phyloP scores from a whole-genome alignment of 495 filamentous ascomycete species.

The Oidiodendron maius region DNA sequence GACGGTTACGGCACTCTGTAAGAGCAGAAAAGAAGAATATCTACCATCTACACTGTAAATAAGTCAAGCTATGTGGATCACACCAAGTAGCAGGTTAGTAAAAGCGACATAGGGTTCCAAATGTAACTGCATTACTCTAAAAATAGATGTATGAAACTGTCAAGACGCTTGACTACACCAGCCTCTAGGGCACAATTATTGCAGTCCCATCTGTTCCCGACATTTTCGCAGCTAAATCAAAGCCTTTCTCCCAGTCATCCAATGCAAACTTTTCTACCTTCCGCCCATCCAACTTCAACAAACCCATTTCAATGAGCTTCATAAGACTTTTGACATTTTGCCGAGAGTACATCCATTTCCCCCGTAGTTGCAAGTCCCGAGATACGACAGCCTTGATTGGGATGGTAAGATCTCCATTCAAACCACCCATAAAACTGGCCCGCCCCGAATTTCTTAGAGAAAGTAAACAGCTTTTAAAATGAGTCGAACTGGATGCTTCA shows the following conservation, averaged over 20 bases:
- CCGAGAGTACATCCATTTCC: conserved; percentile 46
- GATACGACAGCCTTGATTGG: conserved; percentile 26
- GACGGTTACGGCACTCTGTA: conserved; percentile 21
- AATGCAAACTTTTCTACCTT: conserved; percentile 13
- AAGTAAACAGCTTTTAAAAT: conserved; percentile 35
- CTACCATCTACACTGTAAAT: too few species aligned
- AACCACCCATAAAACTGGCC: conserved; percentile 41
- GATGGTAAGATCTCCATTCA: conserved; percentile 35
- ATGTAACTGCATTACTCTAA: too few species aligned
- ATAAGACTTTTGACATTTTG: conserved; percentile 31
- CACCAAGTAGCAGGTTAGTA: too few species aligned
- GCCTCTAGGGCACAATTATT: too few species aligned
- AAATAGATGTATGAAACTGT: too few species aligned
- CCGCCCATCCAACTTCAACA: conserved; percentile 27
- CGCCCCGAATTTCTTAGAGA: conserved; percentile 36
- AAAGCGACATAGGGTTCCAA: too few species aligned
- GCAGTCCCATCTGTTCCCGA: too few species aligned
- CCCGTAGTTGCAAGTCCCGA: conserved; percentile 37
- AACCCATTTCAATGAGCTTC: conserved; percentile 33
- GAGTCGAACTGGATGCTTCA: conserved; percentile 27
- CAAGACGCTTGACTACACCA: too few species aligned
- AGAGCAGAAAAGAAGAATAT: too few species aligned
- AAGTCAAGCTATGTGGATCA: too few species aligned
- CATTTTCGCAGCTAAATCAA: background rate
- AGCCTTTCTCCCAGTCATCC: conserved; percentile 18